These are phyloP conservation scores for Dactylellina cionopaga DNA, from an alignment of 2,329 filamentous ascomycete species.

Conservation along the genomic window DNA sequence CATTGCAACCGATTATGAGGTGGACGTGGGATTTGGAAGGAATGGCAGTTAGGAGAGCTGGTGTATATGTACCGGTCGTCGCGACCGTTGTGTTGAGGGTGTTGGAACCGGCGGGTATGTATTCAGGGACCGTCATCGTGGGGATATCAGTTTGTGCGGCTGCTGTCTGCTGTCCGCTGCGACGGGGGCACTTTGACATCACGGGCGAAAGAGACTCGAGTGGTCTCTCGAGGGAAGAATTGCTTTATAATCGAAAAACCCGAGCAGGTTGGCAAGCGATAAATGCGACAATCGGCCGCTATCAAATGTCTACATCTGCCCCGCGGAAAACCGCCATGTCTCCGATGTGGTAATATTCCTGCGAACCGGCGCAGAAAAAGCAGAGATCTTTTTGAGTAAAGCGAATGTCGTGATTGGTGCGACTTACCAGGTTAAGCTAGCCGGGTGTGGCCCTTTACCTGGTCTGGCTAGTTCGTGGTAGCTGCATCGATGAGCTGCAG, in stretches of 20 bases:
- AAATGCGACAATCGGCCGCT: background rate
- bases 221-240: background rate
- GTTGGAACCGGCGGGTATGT: constrained; percentile 1
- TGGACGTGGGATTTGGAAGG: constrained; percentile 78
- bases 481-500: background rate
- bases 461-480: background rate
- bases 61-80: background rate
- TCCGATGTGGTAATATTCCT: background rate
- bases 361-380: constrained; percentile 23
- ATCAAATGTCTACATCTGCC: background rate
- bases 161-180: background rate
- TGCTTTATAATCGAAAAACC: constrained; percentile 8
- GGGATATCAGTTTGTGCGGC: background rate
- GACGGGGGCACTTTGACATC: constrained; percentile 32
- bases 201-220: too few relatives aligned
- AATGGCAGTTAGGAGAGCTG: constrained; percentile 73
- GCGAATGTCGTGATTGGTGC: constrained; percentile 34
- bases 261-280: background rate
- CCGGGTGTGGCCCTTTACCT: too few relatives aligned
- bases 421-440: too few relatives aligned
- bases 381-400: background rate
- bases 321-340: constrained; percentile 21
- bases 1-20: constrained; percentile 84
- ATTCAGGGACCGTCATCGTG: constrained; percentile 32
- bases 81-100: background rate